Conservation (phyloP, 306 rosid species). For the Casuarina cunninghamiana region DNA sequence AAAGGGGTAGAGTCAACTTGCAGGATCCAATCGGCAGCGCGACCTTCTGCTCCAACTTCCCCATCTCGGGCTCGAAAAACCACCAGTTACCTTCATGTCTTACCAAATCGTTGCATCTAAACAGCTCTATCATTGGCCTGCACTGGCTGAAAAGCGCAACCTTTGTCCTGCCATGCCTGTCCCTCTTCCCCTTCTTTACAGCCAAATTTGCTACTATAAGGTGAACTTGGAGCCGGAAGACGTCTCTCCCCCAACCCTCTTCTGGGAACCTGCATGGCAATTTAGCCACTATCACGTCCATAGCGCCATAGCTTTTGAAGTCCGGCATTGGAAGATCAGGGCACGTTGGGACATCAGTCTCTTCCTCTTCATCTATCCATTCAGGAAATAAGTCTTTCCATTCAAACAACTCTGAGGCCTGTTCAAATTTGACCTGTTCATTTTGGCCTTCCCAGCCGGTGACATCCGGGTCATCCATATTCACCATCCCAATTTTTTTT, state of each 20-base stretch:
- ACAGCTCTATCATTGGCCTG: slow-evolving; percentile 86
- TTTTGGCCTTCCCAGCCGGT: slow-evolving; percentile 61
- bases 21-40: slow-evolving; percentile 86
- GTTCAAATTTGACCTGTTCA: slow-evolving; percentile 43
- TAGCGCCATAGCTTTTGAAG: slow-evolving; percentile 25
- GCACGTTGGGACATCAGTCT: slow-evolving; percentile 68
- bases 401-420: slow-evolving; percentile 61
- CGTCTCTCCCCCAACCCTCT: slow-evolving; percentile 77
- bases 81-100: slow-evolving; percentile 76
- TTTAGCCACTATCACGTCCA: slow-evolving; percentile 72
- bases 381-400: slow-evolving; percentile 93
- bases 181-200: slow-evolving; percentile 59
- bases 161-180: slow-evolving; percentile 45
- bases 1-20: slow-evolving; percentile 78
- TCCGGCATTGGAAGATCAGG: slow-evolving; percentile 92
- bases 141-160: slow-evolving; percentile 78
- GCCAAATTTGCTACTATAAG: slow-evolving; percentile 66
- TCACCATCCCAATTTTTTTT: slow-evolving; percentile 79
- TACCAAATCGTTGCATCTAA: slow-evolving; percentile 72
- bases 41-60: slow-evolving; percentile 60
- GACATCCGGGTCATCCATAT: slow-evolving; percentile 57
- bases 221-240: slow-evolving; percentile 75
- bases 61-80: slow-evolving; percentile 56
- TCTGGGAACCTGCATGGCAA: slow-evolving; percentile 69
- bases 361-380: slow-evolving; percentile 97